Conservation (phyloP, 768 basidiomycete species). For the Sporobolomyces pararoseus region DNA sequence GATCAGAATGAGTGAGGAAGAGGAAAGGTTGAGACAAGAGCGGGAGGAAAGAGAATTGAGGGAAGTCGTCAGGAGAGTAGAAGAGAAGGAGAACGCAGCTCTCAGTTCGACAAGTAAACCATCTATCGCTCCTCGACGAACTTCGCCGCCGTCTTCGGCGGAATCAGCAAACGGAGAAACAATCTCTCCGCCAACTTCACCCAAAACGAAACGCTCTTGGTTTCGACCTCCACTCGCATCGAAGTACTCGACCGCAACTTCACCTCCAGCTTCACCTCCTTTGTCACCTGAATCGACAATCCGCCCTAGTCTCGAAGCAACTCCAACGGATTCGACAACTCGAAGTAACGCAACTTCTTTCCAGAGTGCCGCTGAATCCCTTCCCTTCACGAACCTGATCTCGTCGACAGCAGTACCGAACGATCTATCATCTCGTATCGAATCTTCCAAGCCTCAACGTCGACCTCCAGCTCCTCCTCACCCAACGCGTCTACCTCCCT, state of each 20-base stretch:
- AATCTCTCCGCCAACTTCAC: not conserved
- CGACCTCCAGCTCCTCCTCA: not conserved
- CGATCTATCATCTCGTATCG: not conserved
- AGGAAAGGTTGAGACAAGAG: constrained; percentile 19
- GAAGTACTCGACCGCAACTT: not conserved
- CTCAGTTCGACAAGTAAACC: not conserved
- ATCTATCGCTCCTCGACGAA: not conserved
- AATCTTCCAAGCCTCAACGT: not conserved
- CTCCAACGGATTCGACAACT: constrained; percentile 1
- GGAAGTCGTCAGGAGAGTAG: constrained; percentile 11
- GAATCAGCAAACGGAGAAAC: not conserved
- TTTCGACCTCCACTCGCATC: constrained; percentile 27
- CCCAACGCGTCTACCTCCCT: constrained; percentile 6
- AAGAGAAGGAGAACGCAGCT: constrained; percentile 1
- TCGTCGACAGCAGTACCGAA: not conserved
- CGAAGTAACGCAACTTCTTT: not conserved
- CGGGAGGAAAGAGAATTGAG: constrained; percentile 5
- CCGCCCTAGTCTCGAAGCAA: not conserved
- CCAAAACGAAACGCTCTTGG: constrained; percentile 11
- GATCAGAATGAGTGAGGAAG: constrained; percentile 34
- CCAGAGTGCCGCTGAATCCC: constrained; percentile 20
- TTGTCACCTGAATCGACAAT: not conserved
- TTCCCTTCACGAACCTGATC: constrained; percentile 29
- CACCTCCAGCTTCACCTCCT: not conserved
- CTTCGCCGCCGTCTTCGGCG: not conserved